A percentile compares a stretch with the other conserved stretches of the same genome.
Conservation (phyloP, 495 filamentous ascomycete genomes). For the Mycothermus thermophilus region DNA sequence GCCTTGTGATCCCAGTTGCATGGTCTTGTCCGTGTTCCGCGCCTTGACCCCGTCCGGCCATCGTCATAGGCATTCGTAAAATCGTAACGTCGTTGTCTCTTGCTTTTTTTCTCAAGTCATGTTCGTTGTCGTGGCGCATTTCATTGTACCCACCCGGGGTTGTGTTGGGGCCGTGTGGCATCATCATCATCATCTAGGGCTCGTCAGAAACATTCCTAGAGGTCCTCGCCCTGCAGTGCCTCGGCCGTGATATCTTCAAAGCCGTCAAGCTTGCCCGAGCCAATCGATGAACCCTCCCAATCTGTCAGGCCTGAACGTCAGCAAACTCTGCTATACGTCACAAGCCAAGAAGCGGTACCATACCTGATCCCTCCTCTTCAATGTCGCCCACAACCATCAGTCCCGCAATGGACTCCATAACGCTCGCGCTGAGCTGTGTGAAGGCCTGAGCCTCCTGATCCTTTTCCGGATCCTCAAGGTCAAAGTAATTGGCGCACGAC, state of each 20-base stretch:
- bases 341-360: no score
- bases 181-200: neutral
- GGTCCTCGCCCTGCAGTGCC: conserved; percentile 16
- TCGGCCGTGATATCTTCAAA: conserved; percentile 21
- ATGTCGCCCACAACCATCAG: conserved; percentile 37
- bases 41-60: no score
- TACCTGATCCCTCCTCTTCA: conserved; percentile 43
- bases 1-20: no score
- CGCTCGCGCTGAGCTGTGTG: conserved; percentile 25
- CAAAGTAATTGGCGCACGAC: conserved; percentile 28
- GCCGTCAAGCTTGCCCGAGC: conserved; percentile 27
- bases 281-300: conserved; percentile 31
- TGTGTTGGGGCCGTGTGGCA: no score
- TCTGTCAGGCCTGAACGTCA: no score
- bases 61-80: no score
- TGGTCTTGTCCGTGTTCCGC: no score
- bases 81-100: no score
- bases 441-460: conserved; percentile 24
- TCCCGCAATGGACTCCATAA: conserved; percentile 26
- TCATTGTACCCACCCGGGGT: no score
- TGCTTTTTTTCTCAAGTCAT: no score
- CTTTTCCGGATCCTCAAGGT: conserved; percentile 23
- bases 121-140: no score
- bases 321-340: no score
- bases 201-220: neutral